Conservation (phyloP, 257 asterid species). For the Nicotiana noctiflora region DNA sequence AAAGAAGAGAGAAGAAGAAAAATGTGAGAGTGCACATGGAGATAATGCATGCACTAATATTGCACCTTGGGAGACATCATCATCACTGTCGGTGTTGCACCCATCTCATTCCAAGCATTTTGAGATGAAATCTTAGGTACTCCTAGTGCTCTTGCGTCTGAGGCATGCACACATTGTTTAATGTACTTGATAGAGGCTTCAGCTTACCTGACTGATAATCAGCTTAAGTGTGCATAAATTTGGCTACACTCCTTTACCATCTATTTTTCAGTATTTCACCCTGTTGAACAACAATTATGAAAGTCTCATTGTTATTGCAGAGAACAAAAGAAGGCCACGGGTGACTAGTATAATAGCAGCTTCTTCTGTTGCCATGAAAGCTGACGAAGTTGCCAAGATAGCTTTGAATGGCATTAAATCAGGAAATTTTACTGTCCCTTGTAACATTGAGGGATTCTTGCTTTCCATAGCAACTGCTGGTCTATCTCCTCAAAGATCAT, state of each 20-base stretch:
- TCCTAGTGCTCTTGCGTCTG: background rate
- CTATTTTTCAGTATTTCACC: background rate
- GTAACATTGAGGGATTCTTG: slow-evolving; percentile 73
- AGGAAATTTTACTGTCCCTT: slow-evolving; percentile 61
- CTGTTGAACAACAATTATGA: background rate
- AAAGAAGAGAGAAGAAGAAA: background rate
- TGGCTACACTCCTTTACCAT: background rate
- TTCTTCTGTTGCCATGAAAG: slow-evolving; percentile 92
- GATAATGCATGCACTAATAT: background rate
- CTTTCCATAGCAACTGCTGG: slow-evolving; percentile 81
- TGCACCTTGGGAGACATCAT: background rate
- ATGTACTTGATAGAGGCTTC: background rate
- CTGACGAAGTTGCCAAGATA: slow-evolving; percentile 74
- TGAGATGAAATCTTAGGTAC: background rate
- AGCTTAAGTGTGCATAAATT: background rate
- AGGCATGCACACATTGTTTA: background rate
- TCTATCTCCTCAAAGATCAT: slow-evolving; percentile 87
- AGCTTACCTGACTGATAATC: background rate
- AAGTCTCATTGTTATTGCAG: slow-evolving; percentile 29
- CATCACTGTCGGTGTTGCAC: background rate
- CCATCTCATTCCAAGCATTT: background rate
- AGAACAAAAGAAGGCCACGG: slow-evolving; percentile 70
- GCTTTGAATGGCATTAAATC: slow-evolving; percentile 60
- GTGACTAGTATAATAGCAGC: slow-evolving; percentile 73
- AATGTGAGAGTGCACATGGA: background rate